Percentiles rank a stretch among this genome's conserved stretches.
phyloP scores from a whole-genome alignment of 176 grass and related monocot species.

The Carex pumila region DNA sequence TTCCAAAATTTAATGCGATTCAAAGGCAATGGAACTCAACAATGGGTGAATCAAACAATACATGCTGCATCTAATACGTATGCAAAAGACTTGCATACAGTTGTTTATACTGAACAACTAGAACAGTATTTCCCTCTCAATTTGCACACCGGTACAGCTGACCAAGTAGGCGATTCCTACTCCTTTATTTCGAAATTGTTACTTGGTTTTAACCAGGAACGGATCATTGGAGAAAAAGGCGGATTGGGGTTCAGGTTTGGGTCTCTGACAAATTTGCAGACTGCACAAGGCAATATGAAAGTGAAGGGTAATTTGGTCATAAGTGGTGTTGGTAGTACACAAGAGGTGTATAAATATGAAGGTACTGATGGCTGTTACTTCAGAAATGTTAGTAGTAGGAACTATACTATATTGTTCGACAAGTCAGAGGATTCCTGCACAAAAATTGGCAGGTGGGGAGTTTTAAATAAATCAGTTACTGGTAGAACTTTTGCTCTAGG shows the following conservation, averaged over 20 bases:
- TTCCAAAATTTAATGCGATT: slow-evolving; percentile 45
- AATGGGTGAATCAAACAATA: slow-evolving; percentile 57
- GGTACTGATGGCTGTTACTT: slow-evolving; percentile 46
- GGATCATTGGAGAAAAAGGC: slow-evolving; percentile 38
- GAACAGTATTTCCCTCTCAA: slow-evolving; percentile 48
- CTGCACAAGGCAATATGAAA: slow-evolving; percentile 24
- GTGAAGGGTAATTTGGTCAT: slow-evolving; percentile 34
- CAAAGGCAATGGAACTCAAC: neutral
- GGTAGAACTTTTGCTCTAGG: neutral
- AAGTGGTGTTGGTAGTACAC: slow-evolving; percentile 28
- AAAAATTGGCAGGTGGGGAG: slow-evolving; percentile 3
- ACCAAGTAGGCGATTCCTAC: slow-evolving; percentile 27
- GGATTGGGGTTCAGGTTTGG: slow-evolving; percentile 40
- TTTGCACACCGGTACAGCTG: slow-evolving; percentile 33
- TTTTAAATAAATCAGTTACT: neutral
- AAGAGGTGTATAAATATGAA: slow-evolving; percentile 58
- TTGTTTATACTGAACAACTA: slow-evolving; percentile 50
- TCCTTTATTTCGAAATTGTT: slow-evolving; percentile 18
- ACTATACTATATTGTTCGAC: slow-evolving; percentile 22
- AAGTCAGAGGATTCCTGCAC: slow-evolving; percentile 15
- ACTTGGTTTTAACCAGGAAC: slow-evolving; percentile 47
- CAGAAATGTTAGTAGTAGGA: slow-evolving; percentile 37
- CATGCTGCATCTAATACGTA: slow-evolving; percentile 38
- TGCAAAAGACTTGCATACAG: slow-evolving; percentile 24
- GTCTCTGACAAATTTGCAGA: slow-evolving; percentile 55